phyloP scores from a whole-genome alignment of 2,329 filamentous ascomycete species.

The Leptographium lundbergii region DNA sequence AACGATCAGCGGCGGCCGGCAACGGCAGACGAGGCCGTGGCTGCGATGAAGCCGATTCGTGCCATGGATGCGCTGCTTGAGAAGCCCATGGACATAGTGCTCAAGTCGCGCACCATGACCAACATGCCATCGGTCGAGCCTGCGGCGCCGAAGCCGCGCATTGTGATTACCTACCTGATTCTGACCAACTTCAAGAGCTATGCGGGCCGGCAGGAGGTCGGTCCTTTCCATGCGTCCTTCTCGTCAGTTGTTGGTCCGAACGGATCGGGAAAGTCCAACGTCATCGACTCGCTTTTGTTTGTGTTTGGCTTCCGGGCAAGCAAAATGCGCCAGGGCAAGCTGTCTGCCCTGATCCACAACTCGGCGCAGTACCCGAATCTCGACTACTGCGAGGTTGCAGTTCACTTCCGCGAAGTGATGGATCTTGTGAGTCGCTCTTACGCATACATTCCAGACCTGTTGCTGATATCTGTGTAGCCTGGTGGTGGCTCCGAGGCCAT shows the following conservation, averaged over 20 bases:
- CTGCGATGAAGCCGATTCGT: conserved; percentile 56
- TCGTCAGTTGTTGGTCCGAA: conserved; percentile 97
- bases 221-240: conserved; percentile 93
- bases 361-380: conserved; percentile 77
- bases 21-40: conserved; percentile 36
- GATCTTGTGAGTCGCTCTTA: conserved; percentile 47
- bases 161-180: conserved; percentile 84
- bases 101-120: conserved; percentile 67
- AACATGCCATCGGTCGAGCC: conserved; percentile 55
- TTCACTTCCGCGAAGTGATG: conserved; percentile 91
- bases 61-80: conserved; percentile 69
- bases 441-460: background rate
- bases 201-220: conserved; percentile 86
- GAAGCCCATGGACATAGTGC: conserved; percentile 84
- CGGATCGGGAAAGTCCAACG: conserved; percentile 96
- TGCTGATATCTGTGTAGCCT: conserved; percentile 34
- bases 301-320: conserved; percentile 98
- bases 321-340: conserved; percentile 98
- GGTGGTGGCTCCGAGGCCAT: conserved; percentile 64
- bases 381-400: conserved; percentile 87
- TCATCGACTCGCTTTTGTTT: conserved; percentile 94
- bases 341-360: conserved; percentile 95
- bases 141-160: conserved; percentile 65
- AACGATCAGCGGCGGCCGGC: conserved; percentile 47
- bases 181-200: conserved; percentile 99